Base-by-base conservation (phyloP, 2,329 filamentous ascomycete species). In the Chrysoporthe deuterocubensis region DNA sequence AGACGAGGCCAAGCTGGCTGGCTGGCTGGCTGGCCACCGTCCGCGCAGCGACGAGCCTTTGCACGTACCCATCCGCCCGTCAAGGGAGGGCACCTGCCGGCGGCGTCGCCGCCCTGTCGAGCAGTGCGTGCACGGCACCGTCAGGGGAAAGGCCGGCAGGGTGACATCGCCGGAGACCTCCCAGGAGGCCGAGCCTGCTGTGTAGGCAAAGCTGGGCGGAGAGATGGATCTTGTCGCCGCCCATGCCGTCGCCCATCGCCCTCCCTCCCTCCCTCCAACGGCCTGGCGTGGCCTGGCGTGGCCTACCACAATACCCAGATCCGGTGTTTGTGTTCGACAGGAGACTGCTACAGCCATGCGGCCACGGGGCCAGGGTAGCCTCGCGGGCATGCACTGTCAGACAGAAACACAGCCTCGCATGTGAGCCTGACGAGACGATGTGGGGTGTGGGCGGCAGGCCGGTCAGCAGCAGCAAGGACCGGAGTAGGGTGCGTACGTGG, bases 361-460 rank as follows among this genome's bases (percentile, higher is more conserved):
- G 13, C 26, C 16, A 18, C 34, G 59, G n/a, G 26, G 44, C 43
- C 46, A 50, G 18, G 61, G 32, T 44, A 62, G 46, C 46, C 60
- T 56, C 48, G 48, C 61, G 9, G n/a, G 26, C 26, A 37, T 16
- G n/a, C 9, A 52, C 48, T 43, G 37, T 54, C 43, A 37, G n/a
- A 63, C 37, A 7, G 14, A 37, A 43, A 16, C 34, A 43, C 61
- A 63, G 61, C 61, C 61, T 63, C 37, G 61, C 60, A 42, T n/a
- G 37, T n/a, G 18, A 54, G 44, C 18, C 26, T 26, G 18, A 34
- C 42, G 32, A 50, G 44, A 62, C 32, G 32, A 7, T 48, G 59
- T 34, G 37, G 44, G 2, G 34, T n/a, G 44, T 34, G 37, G 60
- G 43, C 42, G 32, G 60, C 21, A 42, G 34, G 13, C n/a, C 26